Base-by-base conservation (phyloP, 2,329 filamentous ascomycete genomes). In the Xylaria sp. region DNA sequence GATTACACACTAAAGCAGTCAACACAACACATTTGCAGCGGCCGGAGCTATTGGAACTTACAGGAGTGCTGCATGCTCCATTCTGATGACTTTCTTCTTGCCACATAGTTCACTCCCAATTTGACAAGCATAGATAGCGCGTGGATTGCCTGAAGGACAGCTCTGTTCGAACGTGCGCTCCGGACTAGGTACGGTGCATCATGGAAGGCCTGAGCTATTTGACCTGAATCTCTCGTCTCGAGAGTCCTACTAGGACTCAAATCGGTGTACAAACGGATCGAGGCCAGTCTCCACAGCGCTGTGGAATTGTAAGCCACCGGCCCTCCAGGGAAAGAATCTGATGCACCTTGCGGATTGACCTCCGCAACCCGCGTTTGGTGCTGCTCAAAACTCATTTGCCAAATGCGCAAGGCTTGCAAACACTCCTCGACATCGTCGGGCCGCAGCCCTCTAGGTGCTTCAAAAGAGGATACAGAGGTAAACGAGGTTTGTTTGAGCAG, bases 221-320 rank as follows among this genome's bases (percentile, higher is more conserved):
- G 74, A 49, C 81, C 76, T 1, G 87, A 84, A 69, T 91, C 88
- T 33, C 89, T 81, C 7, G 86, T 89, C 70, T 90, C 88, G 33
- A 92, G 80, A 28, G 84, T 83, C 53, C 87, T 81, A 62, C 85
- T 84, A 1, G 88, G 84, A 33, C 83, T 85, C 7, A 89, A 80
- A 67, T 91, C 88, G 2, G 87, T 86, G 67, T 90, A 87, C 2
- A 90, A 78, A 9, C 89, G 80, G 54, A 91, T 89, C 64, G 87
- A 88, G 0, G 87, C 87, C 46, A 85, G 78, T 56, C 84, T 84
- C 69, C 84, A 80, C 53, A 87, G 78, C 9, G 85, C 87, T 14
- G 83, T 89, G 49, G 87, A 86, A 66, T 89, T 90, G 73, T 88
- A 89, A 0, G 87, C 83, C n/a, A 91, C 80, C 0, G 87, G 85